A percentile compares a stretch with the other conserved stretches of the same genome.
Evolutionary conservation across 371 early-diverging fungal genomes (phyloP).

Genomic region (Zychaea mexicana): DNA sequence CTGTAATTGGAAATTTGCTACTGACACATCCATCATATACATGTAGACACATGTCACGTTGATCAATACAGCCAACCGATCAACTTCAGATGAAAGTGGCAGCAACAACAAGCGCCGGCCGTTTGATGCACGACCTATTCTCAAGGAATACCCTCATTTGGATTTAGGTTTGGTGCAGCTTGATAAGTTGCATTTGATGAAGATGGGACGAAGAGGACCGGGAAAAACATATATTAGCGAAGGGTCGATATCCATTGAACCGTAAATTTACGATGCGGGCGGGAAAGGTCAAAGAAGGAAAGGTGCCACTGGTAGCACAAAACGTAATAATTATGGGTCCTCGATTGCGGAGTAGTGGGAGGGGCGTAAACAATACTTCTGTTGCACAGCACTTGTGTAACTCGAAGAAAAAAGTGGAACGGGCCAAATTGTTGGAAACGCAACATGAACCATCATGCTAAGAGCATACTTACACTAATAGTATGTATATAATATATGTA

Average conservation of each 20-base stretch:
- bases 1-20: too few species aligned
- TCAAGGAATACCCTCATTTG: conserved; percentile 24
- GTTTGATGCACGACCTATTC: conserved; percentile 36
- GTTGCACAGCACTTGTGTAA: too few species aligned
- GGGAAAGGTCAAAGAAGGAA: too few species aligned
- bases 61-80: conserved; percentile 23
- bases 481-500: not conserved
- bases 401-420: too few species aligned
- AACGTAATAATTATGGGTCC: too few species aligned
- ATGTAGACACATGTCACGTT: conserved; percentile 28
- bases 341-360: too few species aligned
- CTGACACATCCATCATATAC: not conserved
- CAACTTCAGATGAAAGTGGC: not conserved
- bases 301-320: too few species aligned
- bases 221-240: conserved; percentile 34
- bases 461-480: too few species aligned
- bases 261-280: too few species aligned
- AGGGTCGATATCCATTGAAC: conserved; percentile 24
- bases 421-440: too few species aligned
- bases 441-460: too few species aligned
- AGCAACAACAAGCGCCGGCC: conserved; percentile 12
- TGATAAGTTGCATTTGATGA: conserved; percentile 40
- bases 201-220: conserved; percentile 30
- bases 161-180: conserved; percentile 30
- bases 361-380: too few species aligned